Evolutionary conservation across 2,329 filamentous ascomycete genomes (phyloP).

Genomic region (Dactylellina drechsleri): DNA sequence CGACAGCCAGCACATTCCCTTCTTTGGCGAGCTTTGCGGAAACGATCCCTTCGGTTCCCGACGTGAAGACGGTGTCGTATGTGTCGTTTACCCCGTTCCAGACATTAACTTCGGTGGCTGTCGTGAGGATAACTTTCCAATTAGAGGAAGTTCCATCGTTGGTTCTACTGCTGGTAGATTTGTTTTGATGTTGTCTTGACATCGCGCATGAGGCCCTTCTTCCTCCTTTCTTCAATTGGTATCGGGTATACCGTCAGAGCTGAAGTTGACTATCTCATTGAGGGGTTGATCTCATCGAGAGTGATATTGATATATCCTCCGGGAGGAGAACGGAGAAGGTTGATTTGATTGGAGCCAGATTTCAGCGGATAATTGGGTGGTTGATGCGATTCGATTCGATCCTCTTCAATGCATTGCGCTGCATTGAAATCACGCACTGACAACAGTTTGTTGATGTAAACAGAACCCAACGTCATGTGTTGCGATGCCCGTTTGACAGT

Average conservation of each 20-base stretch:
- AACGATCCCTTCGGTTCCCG: slow-evolving; percentile 58
- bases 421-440: slow-evolving; percentile 18
- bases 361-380: too few relatives aligned
- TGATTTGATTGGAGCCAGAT: not conserved
- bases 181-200: slow-evolving; percentile 40
- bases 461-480: slow-evolving; percentile 47
- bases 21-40: slow-evolving; percentile 58
- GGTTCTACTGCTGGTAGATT: slow-evolving; percentile 21
- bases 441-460: slow-evolving; percentile 18
- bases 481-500: slow-evolving; percentile 23
- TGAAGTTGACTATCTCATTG: not conserved
- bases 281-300: slow-evolving; percentile 26
- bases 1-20: slow-evolving; percentile 58
- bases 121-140: slow-evolving; percentile 59
- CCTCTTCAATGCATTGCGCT: not conserved
- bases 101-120: slow-evolving; percentile 56
- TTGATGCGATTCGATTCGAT: too few relatives aligned
- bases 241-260: too few relatives aligned
- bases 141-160: slow-evolving; percentile 17
- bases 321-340: not conserved
- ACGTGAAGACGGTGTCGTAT: slow-evolving; percentile 58
- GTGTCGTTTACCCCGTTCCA: slow-evolving; percentile 55
- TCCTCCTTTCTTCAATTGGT: too few relatives aligned
- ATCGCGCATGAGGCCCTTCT: slow-evolving; percentile 21
- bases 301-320: not conserved